Base-by-base conservation (phyloP, 345 rosid genomes). In the Eutrema heterophyllum region DNA sequence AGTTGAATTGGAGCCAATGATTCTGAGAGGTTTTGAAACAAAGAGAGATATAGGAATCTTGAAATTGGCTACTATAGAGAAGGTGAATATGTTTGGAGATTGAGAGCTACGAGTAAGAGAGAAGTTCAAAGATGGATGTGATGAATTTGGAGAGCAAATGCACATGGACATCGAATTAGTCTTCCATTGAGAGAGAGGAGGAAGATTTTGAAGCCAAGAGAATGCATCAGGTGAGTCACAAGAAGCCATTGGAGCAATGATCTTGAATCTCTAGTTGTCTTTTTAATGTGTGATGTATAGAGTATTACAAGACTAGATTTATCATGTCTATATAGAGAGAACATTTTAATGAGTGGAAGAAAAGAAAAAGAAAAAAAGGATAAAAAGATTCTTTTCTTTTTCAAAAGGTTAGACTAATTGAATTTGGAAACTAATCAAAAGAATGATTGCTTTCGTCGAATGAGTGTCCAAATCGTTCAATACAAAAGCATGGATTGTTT, bases 151-250 rank as follows among this genome's bases (percentile, higher is more conserved):
- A 64, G 96, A 88, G 74, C 86, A 86, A 61, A 90, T 74, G 74
- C 86, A 83, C 38, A 77, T 67, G 21, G 89, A 84, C 60, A 83
- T 72, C 43, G 89, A 83, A 46, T 75, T 81, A 55, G 74, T 36
- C 68, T 76, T 79, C 97, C 95, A 91, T 68, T 81, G 86, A 73
- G 81, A 15, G 8, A 80, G 62, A 7, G 85, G 83, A 44, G 91
- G 97, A 48, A 89, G 95, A 16, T 30, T 80, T 74, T 84, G 86
- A 54, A 89, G 72, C 97, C 97, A 91, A 15, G 86, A 36, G 59
- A 80, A 82, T 16, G 82, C 51, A 67, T 87, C 89, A 78, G 86
- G 83, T 64, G 70, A 74, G 78, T 77, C 74, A 77, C 88, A 81
- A 66, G 84, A 80, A 72, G 89, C 87, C 92, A 88, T 90, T 75